These are phyloP conservation scores for Spergularia marina DNA, from an alignment of 148 eudicot genomes.

Conservation along the genomic window DNA sequence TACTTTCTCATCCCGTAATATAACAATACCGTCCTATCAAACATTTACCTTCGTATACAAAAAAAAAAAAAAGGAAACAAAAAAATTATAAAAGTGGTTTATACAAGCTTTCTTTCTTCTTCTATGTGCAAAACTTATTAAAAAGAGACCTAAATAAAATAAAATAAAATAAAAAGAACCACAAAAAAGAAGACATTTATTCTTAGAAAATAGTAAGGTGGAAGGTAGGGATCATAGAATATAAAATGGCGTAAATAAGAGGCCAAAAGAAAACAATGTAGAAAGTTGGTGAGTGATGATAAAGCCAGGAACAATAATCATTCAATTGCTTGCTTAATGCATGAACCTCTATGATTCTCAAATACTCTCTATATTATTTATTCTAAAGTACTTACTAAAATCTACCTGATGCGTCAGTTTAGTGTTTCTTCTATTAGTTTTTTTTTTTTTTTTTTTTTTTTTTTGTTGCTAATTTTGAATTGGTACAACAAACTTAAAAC, in stretches of 20 bases:
- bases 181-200: background rate
- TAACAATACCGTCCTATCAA: too few relatives aligned
- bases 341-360: slow-evolving; percentile 3
- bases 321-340: slow-evolving; percentile 17
- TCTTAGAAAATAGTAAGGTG: background rate
- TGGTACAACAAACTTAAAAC: too few relatives aligned
- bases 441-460: accelerated
- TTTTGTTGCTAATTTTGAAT: background rate
- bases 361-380: background rate
- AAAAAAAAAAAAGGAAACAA: too few relatives aligned
- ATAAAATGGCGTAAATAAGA: slow-evolving; percentile 14
- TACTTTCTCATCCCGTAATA: too few relatives aligned
- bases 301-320: background rate
- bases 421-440: background rate
- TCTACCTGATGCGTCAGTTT: slow-evolving; percentile 13
- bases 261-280: background rate
- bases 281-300: slow-evolving; percentile 6
- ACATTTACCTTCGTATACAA: too few relatives aligned
- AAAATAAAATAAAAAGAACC: too few relatives aligned
- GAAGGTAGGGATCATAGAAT: slow-evolving; percentile 18
- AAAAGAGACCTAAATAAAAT: too few relatives aligned
- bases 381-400: background rate
- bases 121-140: too few relatives aligned
- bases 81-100: too few relatives aligned
- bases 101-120: too few relatives aligned